phyloP scores from a whole-genome alignment of 2,329 filamentous ascomycete genomes.

The Colletotrichum caudatum region DNA sequence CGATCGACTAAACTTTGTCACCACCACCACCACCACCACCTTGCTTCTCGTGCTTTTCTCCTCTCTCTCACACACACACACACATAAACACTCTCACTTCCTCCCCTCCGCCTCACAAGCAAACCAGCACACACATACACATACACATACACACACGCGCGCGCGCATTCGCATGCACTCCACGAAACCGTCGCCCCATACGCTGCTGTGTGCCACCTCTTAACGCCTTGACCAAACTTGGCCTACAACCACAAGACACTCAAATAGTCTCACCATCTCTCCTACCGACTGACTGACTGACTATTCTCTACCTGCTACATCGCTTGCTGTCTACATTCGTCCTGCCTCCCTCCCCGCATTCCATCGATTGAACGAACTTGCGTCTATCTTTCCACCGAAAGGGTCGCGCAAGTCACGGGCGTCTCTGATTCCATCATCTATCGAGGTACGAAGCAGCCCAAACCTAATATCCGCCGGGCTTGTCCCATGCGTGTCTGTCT shows the following conservation, averaged over 20 bases:
- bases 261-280: slow-evolving; percentile 12
- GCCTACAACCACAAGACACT: slow-evolving; percentile 16
- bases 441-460: slow-evolving; percentile 32
- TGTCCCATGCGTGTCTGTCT: slow-evolving; percentile 33
- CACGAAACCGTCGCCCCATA: background rate
- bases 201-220: background rate
- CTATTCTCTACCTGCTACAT: slow-evolving; percentile 16
- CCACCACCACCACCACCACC: slow-evolving; percentile 15
- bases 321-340: slow-evolving; percentile 19
- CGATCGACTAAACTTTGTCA: slow-evolving; percentile 38
- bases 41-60: slow-evolving; percentile 10
- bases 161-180: background rate
- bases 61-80: background rate
- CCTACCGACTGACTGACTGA: slow-evolving; percentile 9
- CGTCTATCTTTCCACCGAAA: slow-evolving; percentile 2
- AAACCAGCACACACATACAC: background rate
- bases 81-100: background rate
- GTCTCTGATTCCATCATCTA: slow-evolving; percentile 5
- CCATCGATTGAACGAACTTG: slow-evolving; percentile 20
- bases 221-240: slow-evolving; percentile 23
- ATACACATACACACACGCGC: background rate
- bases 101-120: background rate
- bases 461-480: slow-evolving; percentile 27
- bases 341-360: slow-evolving; percentile 29
- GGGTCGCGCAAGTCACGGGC: slow-evolving; percentile 5